Conservation (phyloP, 2,329 filamentous ascomycete genomes). For the Chrysosporium keratinophilum region DNA sequence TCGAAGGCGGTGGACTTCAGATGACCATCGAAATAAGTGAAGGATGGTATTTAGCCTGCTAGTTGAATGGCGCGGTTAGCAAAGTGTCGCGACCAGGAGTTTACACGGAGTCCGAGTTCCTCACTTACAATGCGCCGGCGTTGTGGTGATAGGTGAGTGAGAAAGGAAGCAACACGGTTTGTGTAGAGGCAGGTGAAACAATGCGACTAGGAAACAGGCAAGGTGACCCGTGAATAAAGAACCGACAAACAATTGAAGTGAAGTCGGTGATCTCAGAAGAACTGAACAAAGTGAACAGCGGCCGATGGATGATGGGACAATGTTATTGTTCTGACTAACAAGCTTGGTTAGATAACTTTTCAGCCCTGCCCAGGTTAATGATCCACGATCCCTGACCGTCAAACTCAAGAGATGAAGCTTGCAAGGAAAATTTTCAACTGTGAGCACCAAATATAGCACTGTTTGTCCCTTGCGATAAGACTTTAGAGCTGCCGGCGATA, state of each 20-base stretch:
- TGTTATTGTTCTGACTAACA: constrained; percentile 2
- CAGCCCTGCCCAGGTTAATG: not conserved
- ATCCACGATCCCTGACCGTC: not conserved
- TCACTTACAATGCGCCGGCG: not conserved
- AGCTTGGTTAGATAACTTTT: not conserved
- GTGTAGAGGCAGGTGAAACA: not conserved
- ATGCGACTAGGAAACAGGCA: not conserved
- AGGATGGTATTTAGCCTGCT: not conserved
- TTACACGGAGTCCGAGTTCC: not conserved
- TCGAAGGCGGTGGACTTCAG: not conserved
- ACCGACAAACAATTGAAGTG: too few species aligned
- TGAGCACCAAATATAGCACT: too few species aligned
- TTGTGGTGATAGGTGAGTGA: not conserved
- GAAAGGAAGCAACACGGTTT: too few species aligned
- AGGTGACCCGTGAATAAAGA: not conserved
- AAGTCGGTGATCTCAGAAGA: too few species aligned
- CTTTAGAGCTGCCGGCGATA: too few species aligned
- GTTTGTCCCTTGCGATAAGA: too few species aligned
- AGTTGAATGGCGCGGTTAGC: not conserved
- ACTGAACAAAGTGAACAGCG: not conserved
- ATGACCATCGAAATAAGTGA: not conserved
- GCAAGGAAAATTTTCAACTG: too few species aligned
- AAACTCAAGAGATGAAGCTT: too few species aligned
- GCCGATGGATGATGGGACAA: too few species aligned
- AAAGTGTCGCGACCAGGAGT: not conserved